A percentile compares a stretch with the other conserved stretches of the same genome.
Conservation (phyloP, 1,139 yeast species). For the Sugiyamaella pinicola region DNA sequence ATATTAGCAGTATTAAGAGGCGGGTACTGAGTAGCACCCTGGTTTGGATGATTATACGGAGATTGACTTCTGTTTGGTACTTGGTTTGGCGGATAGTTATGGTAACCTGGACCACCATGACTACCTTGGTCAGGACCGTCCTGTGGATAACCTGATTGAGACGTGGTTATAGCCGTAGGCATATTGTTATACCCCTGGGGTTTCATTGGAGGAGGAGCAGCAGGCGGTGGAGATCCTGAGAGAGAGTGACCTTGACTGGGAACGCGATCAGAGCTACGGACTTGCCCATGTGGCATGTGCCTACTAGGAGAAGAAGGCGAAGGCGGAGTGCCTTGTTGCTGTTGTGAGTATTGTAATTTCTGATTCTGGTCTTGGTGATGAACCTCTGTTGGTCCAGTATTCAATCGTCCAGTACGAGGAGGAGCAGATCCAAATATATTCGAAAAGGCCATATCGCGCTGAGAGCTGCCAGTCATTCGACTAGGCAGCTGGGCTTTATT, state of each 20-base stretch:
- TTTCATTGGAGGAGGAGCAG: too few relatives aligned
- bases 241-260: too few relatives aligned
- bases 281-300: too few relatives aligned
- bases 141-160: constrained; percentile 2
- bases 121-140: too few relatives aligned
- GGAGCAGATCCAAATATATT: constrained; percentile 45
- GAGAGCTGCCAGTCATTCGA: constrained; percentile 20
- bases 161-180: constrained; percentile 3
- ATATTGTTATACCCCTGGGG: not conserved
- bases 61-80: constrained; percentile 9
- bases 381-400: not conserved
- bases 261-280: too few relatives aligned
- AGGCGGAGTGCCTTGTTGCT: too few relatives aligned
- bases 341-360: not conserved
- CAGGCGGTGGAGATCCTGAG: too few relatives aligned
- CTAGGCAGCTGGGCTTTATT: constrained; percentile 10
- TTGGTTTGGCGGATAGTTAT: constrained; percentile 5
- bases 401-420: constrained; percentile 28
- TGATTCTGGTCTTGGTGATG: not conserved
- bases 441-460: constrained; percentile 42
- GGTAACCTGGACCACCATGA: too few relatives aligned
- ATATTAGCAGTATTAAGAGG: not conserved
- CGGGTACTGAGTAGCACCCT: not conserved
- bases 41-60: not conserved
- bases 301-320: not conserved